phyloP scores from a whole-genome alignment of 768 basidiomycete species.

The Leccinum olivaceopallidum region DNA sequence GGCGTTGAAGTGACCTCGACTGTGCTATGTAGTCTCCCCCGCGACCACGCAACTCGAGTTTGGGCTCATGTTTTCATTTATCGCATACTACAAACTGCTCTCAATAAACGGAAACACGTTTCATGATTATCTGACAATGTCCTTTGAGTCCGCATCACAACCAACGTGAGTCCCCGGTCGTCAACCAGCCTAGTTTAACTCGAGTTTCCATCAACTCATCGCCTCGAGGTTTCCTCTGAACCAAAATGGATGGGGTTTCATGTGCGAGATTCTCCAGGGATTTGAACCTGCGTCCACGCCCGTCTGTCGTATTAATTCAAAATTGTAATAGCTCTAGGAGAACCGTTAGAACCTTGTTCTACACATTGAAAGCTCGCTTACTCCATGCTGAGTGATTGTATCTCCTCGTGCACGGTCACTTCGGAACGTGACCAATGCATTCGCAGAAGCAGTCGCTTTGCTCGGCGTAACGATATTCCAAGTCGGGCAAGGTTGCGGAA shows the following conservation, averaged over 20 bases:
- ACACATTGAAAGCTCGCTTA: conserved; percentile 7
- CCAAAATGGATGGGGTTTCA: conserved; percentile 31
- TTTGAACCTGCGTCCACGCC: conserved; percentile 16
- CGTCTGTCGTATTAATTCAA: conserved; percentile 22
- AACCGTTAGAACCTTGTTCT: not conserved
- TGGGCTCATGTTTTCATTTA: not conserved
- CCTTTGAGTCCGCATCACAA: not conserved
- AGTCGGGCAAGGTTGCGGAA: conserved; percentile 24
- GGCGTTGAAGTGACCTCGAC: not conserved
- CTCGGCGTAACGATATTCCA: conserved; percentile 24
- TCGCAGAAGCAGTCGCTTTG: conserved; percentile 27
- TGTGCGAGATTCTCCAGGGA: conserved; percentile 28
- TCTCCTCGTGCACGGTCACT: conserved; percentile 28
- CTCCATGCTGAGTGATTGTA: conserved; percentile 23
- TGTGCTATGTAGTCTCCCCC: not conserved
- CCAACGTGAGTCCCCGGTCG: conserved; percentile 1
- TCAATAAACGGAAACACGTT: not conserved
- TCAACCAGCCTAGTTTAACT: not conserved
- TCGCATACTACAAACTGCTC: not conserved
- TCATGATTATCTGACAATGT: not conserved
- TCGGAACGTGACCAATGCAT: conserved; percentile 24
- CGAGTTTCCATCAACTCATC: conserved; percentile 15
- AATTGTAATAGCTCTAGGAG: conserved; percentile 26
- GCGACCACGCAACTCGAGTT: not conserved
- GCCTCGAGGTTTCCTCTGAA: conserved; percentile 29